Conservation (phyloP, 768 basidiomycete genomes). For the Strobilomyces echinocephalus region DNA sequence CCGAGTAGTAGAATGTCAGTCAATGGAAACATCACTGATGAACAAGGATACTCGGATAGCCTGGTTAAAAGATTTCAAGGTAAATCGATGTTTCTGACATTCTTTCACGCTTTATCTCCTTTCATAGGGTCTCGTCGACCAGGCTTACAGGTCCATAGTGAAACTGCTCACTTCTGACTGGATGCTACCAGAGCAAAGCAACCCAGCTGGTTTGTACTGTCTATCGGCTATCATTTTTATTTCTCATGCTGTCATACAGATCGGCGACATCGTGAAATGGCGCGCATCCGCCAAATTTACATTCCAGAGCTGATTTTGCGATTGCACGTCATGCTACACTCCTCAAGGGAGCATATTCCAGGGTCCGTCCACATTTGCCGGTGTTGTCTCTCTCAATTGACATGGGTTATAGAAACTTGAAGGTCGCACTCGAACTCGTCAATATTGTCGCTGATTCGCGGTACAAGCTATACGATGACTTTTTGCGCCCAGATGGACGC, state of each 20-base stretch:
- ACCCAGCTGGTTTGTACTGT: constrained; percentile 29
- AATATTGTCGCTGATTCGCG: constrained; percentile 86
- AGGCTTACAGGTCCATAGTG: constrained; percentile 58
- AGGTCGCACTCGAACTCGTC: constrained; percentile 68
- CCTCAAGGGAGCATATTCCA: constrained; percentile 59
- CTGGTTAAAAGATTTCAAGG: constrained; percentile 67
- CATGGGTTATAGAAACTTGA: constrained; percentile 55
- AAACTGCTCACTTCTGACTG: constrained; percentile 76
- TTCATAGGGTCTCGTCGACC: constrained; percentile 53
- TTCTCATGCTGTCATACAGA: constrained; percentile 37
- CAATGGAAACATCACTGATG: constrained; percentile 52
- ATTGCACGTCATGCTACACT: constrained; percentile 67
- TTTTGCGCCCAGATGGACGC: constrained; percentile 55
- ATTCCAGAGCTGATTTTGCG: constrained; percentile 87
- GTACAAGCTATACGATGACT: constrained; percentile 82
- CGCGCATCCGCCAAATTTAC: constrained; percentile 82
- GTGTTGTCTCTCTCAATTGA: constrained; percentile 2
- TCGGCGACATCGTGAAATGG: constrained; percentile 59
- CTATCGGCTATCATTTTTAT: background rate
- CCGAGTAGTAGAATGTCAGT: constrained; percentile 55
- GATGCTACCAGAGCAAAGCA: constrained; percentile 56
- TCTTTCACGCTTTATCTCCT: background rate
- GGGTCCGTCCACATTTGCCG: constrained; percentile 43
- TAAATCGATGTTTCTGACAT: constrained; percentile 16
- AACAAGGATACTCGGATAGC: constrained; percentile 51